These are phyloP conservation scores for Thelephora aurantiotincta DNA, from an alignment of 768 basidiomycete genomes.

Conservation along the genomic window DNA sequence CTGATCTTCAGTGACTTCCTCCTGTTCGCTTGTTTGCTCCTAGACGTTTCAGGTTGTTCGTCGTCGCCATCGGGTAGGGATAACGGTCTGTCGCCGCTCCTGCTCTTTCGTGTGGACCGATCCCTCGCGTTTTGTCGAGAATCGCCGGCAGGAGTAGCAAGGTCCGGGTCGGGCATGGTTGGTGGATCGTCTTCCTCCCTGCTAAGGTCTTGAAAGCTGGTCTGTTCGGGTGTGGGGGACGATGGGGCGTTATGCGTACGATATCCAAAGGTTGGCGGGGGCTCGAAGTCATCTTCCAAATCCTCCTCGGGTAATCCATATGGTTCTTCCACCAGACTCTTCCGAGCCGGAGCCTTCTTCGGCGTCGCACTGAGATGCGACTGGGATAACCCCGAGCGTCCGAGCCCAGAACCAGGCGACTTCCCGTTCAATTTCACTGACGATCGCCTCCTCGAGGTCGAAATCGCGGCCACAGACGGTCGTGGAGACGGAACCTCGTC, in stretches of 20 bases:
- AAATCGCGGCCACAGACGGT: not conserved
- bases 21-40: not conserved
- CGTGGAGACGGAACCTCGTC: constrained; percentile 21
- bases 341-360: not conserved
- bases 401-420: constrained; percentile 3
- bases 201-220: constrained; percentile 35
- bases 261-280: not conserved
- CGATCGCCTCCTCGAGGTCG: constrained; percentile 2
- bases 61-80: constrained; percentile 2
- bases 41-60: constrained; percentile 14
- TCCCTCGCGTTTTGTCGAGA: too few species aligned
- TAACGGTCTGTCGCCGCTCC: constrained; percentile 5
- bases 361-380: not conserved
- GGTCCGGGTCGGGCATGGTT: not conserved
- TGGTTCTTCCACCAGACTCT: not conserved
- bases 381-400: not conserved
- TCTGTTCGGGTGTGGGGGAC: constrained; percentile 23
- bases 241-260: constrained; percentile 14
- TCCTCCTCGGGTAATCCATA: too few species aligned
- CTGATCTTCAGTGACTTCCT: not conserved
- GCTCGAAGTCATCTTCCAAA: too few species aligned
- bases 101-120: not conserved
- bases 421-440: not conserved
- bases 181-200: constrained; percentile 28
- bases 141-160: too few species aligned